Conservation (phyloP, 1,284 basidiomycete species). For the Golubevia sp. region DNA sequence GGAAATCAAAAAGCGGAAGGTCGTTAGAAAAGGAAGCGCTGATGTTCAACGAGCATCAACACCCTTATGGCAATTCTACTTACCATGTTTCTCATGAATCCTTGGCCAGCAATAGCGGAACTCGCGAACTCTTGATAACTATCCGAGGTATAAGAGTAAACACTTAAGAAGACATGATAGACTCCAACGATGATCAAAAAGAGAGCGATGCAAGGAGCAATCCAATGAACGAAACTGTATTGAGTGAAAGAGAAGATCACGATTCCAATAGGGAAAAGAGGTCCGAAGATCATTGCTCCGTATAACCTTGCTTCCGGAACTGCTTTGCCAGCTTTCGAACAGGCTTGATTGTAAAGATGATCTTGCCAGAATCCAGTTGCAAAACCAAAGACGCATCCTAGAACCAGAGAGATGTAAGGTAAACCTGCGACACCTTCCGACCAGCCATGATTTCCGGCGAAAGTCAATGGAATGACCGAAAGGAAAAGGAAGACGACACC, state of each 20-base stretch:
- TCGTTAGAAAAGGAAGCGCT: too few species aligned
- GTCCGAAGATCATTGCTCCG: slow-evolving; percentile 32
- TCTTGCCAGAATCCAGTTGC: slow-evolving; percentile 43
- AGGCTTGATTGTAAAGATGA: slow-evolving; percentile 32
- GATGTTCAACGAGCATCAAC: too few species aligned
- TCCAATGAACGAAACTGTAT: slow-evolving; percentile 40
- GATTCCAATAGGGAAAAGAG: slow-evolving; percentile 35
- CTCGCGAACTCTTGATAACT: slow-evolving; percentile 26
- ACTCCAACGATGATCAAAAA: slow-evolving; percentile 38
- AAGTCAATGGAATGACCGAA: slow-evolving; percentile 56
- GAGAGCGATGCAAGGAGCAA: slow-evolving; percentile 37
- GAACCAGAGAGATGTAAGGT: slow-evolving; percentile 53
- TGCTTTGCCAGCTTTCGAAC: slow-evolving; percentile 26
- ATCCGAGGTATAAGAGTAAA: slow-evolving; percentile 32
- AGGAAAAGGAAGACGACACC: slow-evolving; percentile 53
- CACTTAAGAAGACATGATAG: slow-evolving; percentile 39
- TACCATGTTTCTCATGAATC: slow-evolving; percentile 32
- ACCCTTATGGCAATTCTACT: too few species aligned
- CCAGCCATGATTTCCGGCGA: slow-evolving; percentile 59
- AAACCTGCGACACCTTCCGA: slow-evolving; percentile 55
- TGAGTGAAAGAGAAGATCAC: slow-evolving; percentile 38
- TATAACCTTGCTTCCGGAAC: slow-evolving; percentile 48
- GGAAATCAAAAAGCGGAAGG: too few species aligned
- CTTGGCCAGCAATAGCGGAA: slow-evolving; percentile 40
- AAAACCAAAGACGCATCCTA: slow-evolving; percentile 55